These are phyloP conservation scores for Fraxinus latifolia DNA, from an alignment of 305 asterid genomes.

Conservation along the genomic window DNA sequence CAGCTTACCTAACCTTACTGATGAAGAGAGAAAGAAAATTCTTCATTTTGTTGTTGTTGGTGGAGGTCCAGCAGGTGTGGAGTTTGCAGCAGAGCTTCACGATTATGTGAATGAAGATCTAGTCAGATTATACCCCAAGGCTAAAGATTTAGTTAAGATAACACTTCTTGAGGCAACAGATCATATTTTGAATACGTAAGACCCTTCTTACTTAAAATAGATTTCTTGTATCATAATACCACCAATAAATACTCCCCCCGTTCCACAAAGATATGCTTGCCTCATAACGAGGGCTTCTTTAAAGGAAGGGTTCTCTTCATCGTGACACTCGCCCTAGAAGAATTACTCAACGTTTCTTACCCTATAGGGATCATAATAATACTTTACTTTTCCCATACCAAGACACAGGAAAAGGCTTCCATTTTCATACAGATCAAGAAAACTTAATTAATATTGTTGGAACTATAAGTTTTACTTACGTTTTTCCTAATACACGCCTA, in stretches of 20 bases:
- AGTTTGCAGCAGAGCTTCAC: slow-evolving; percentile 95
- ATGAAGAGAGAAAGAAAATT: slow-evolving; percentile 75
- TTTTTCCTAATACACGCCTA: not conserved
- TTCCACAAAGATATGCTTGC: too few species aligned
- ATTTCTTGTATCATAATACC: slow-evolving; percentile 1
- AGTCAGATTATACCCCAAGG: slow-evolving; percentile 68
- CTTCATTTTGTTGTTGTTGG: slow-evolving; percentile 97
- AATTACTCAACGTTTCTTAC: too few species aligned
- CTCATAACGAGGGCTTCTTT: too few species aligned
- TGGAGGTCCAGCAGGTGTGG: slow-evolving; percentile 98
- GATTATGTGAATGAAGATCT: slow-evolving; percentile 85
- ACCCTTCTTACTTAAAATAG: slow-evolving; percentile 14
- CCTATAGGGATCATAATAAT: too few species aligned
- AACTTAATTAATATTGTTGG: too few species aligned
- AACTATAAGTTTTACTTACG: too few species aligned
- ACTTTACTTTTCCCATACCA: too few species aligned
- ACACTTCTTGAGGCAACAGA: slow-evolving; percentile 98
- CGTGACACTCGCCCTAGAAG: too few species aligned
- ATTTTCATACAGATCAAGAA: not conserved
- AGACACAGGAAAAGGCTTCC: too few species aligned
- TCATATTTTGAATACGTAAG: slow-evolving; percentile 84
- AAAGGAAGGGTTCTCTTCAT: too few species aligned
- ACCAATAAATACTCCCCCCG: not conserved
- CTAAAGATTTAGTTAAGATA: slow-evolving; percentile 70
- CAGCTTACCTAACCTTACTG: slow-evolving; percentile 68